These are phyloP conservation scores for Diaporthe sp. DNA, from an alignment of 2,329 filamentous ascomycete species.

Conservation along the genomic window DNA sequence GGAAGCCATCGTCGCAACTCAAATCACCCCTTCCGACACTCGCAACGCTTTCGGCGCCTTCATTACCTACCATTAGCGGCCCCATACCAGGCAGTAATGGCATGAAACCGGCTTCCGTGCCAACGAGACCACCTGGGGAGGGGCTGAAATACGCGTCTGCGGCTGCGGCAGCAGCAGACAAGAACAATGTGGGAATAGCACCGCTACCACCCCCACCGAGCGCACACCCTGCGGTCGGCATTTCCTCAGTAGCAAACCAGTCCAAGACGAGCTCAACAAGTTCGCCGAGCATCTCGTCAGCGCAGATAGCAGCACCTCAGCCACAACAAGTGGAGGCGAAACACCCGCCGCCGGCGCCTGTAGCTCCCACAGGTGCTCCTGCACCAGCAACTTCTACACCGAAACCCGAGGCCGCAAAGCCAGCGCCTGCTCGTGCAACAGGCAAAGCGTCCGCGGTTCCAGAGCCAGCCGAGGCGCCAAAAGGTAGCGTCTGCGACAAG, in stretches of 20 bases:
- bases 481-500: constrained; percentile 48
- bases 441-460: constrained; percentile 56
- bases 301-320: constrained; percentile 55
- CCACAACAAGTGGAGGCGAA: constrained; percentile 49
- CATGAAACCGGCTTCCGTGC: constrained; percentile 95
- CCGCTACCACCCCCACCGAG: constrained; percentile 92
- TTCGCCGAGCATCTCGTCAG: constrained; percentile 61
- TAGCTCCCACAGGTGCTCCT: constrained; percentile 41
- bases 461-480: constrained; percentile 56
- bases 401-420: constrained; percentile 45
- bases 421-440: constrained; percentile 51
- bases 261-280: constrained; percentile 66
- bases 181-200: constrained; percentile 90
- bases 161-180: constrained; percentile 90
- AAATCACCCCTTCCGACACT: constrained; percentile 95
- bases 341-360: constrained; percentile 43
- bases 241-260: constrained; percentile 61
- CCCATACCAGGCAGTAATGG: constrained; percentile 56
- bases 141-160: constrained; percentile 97
- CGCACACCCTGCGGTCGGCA: constrained; percentile 51
- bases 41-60: constrained; percentile 84
- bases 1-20: constrained; percentile 87
- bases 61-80: constrained; percentile 68
- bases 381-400: constrained; percentile 43
- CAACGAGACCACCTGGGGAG: constrained; percentile 86